Evolutionary conservation across 768 basidiomycete species (phyloP).

Genomic region (Harrya chromipes): DNA sequence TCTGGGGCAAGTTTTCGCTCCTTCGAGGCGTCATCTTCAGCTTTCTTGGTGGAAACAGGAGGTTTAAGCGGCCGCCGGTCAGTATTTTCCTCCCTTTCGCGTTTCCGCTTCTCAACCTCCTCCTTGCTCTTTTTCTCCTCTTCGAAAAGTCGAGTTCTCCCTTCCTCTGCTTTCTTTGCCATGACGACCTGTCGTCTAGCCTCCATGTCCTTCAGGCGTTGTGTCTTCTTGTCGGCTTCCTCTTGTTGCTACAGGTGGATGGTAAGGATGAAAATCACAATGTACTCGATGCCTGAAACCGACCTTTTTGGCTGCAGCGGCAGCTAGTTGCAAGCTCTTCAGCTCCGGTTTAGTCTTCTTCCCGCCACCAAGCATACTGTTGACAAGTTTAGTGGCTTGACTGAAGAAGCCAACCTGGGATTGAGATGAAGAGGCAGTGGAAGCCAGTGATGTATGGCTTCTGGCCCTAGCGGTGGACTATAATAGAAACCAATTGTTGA

Average conservation of each 20-base stretch:
- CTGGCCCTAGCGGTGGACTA: conserved; percentile 38
- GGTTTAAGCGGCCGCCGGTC: conserved; percentile 63
- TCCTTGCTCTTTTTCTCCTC: conserved; percentile 72
- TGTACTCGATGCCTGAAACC: conserved; percentile 9
- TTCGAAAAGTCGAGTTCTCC: conserved; percentile 57
- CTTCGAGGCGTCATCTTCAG: conserved; percentile 69
- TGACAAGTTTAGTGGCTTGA: conserved; percentile 68
- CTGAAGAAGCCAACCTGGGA: conserved; percentile 62
- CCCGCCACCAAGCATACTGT: conserved; percentile 59
- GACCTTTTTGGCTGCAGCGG: conserved; percentile 86
- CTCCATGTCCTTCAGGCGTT: conserved; percentile 79
- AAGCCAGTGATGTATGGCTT: conserved; percentile 56
- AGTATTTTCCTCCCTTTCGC: conserved; percentile 75
- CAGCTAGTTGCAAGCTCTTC: conserved; percentile 80
- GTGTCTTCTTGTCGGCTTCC: conserved; percentile 75
- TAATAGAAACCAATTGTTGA: conserved; percentile 8
- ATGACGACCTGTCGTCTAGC: conserved; percentile 65
- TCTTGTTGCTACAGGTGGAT: conserved; percentile 71
- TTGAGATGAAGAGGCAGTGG: conserved; percentile 35
- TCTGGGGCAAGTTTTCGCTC: conserved; percentile 64
- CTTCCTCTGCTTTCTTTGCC: conserved; percentile 78
- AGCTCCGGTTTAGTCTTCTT: conserved; percentile 77
- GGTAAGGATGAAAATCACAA: conserved; percentile 3
- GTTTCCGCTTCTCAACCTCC: conserved; percentile 73
- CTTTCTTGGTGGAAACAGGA: conserved; percentile 52